A percentile compares a stretch with the other conserved stretches of the same genome.
Evolutionary conservation across 2,329 filamentous ascomycete genomes (phyloP).

Genomic region (Calonectria pseudoreteaudii): DNA sequence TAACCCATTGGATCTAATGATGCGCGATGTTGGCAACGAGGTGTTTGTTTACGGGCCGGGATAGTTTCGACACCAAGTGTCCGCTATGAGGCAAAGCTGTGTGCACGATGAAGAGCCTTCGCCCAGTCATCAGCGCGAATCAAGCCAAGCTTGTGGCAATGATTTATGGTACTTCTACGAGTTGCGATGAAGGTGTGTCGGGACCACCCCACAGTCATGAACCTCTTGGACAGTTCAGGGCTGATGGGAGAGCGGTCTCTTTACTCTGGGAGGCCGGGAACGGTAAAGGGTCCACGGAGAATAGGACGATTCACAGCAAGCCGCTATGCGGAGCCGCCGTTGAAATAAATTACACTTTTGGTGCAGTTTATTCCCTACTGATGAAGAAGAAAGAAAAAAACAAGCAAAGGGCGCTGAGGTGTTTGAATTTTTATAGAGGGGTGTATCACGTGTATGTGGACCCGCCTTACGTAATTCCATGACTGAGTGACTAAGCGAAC

Average conservation of each 20-base stretch:
- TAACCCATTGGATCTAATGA: no score
- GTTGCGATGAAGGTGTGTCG: constrained; percentile 49
- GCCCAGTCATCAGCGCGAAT: not conserved
- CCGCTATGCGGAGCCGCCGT: constrained; percentile 65
- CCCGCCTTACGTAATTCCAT: not conserved
- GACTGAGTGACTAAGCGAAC: not conserved
- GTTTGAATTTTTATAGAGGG: not conserved
- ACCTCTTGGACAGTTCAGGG: constrained; percentile 54
- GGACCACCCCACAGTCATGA: constrained; percentile 65
- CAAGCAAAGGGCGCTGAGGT: not conserved
- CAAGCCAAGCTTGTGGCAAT: fast-evolving
- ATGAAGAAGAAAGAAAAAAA: constrained; percentile 49
- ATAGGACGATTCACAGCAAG: constrained; percentile 65
- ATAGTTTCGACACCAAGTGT: no score
- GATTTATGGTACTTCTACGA: not conserved
- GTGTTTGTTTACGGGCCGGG: no score
- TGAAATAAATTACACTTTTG: constrained; percentile 62
- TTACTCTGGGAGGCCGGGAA: constrained; percentile 66
- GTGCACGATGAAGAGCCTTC: not conserved
- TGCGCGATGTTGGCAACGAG: no score
- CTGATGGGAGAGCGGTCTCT: constrained; percentile 62
- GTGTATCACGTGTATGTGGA: not conserved
- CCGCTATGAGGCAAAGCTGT: no score
- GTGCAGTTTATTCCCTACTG: constrained; percentile 58
- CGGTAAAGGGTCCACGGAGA: constrained; percentile 64